These are phyloP conservation scores for Rhizopogon roseolus DNA, from an alignment of 768 basidiomycete genomes.

Conservation along the genomic window DNA sequence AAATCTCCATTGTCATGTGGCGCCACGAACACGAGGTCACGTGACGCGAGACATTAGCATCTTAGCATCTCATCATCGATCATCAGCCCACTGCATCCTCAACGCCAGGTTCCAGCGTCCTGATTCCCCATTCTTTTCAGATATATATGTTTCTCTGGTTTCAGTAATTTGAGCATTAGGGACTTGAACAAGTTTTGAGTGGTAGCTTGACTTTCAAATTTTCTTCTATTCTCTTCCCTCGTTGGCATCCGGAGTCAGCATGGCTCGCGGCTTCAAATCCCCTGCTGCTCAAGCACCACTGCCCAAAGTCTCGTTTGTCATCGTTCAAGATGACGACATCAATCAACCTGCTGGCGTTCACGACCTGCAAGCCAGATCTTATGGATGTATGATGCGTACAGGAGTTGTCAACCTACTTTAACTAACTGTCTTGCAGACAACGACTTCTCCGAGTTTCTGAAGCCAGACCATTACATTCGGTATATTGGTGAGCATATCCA, in stretches of 20 bases:
- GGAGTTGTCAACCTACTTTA: neutral
- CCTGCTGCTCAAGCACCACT: slow-evolving; percentile 35
- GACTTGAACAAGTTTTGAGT: neutral
- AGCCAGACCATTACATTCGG: slow-evolving; percentile 86
- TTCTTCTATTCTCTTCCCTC: neutral
- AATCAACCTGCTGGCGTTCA: slow-evolving; percentile 59
- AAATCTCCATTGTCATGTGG: too few species aligned
- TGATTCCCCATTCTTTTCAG: too few species aligned
- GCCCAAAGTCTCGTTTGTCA: slow-evolving; percentile 65
- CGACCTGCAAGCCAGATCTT: slow-evolving; percentile 58
- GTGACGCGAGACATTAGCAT: too few species aligned
- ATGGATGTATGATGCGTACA: slow-evolving; percentile 59
- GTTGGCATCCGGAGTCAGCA: slow-evolving; percentile 8
- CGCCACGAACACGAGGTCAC: too few species aligned
- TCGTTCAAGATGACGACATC: slow-evolving; percentile 59
- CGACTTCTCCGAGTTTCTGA: slow-evolving; percentile 64
- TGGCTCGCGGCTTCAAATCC: slow-evolving; percentile 35
- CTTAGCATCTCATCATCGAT: too few species aligned
- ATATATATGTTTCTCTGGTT: too few species aligned
- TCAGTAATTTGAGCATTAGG: too few species aligned
- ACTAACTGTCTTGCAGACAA: slow-evolving; percentile 38
- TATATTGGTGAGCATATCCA: slow-evolving; percentile 64
- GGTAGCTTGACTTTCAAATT: neutral
- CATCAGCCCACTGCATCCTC: too few species aligned
- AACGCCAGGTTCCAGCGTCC: too few species aligned